These are phyloP conservation scores for Dactylellina cionopaga DNA, from an alignment of 2,329 filamentous ascomycete genomes.

Conservation along the genomic window DNA sequence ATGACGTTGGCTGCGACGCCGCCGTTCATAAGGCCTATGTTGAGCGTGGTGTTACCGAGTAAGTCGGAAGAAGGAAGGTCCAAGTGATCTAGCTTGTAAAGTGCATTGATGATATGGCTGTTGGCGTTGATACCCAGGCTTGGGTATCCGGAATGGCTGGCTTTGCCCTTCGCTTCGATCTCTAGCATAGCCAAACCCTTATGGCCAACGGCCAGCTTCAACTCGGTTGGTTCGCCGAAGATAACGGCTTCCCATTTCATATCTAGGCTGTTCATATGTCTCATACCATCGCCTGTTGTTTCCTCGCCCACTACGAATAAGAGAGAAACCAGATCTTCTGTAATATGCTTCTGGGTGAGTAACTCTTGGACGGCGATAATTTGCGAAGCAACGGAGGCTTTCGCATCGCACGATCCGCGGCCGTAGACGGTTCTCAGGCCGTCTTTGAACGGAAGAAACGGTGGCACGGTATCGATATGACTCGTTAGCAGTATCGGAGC, in stretches of 20 bases:
- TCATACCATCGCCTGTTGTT: conserved; percentile 82
- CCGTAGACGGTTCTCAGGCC: conserved; percentile 69
- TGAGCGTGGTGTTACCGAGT: conserved; percentile 88
- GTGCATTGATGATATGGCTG: conserved; percentile 78
- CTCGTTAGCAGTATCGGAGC: conserved; percentile 75
- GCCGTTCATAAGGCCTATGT: conserved; percentile 79
- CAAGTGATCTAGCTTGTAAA: conserved; percentile 73
- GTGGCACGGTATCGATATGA: conserved; percentile 83
- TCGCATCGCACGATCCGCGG: conserved; percentile 78
- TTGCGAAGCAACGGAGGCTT: conserved; percentile 76
- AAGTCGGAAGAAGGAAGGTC: conserved; percentile 79
- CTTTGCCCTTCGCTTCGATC: conserved; percentile 76
- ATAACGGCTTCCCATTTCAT: conserved; percentile 74
- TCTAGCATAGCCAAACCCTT: conserved; percentile 81
- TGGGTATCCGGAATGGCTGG: conserved; percentile 90
- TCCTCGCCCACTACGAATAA: conserved; percentile 86
- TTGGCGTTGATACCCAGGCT: conserved; percentile 88
- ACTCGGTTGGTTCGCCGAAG: conserved; percentile 93
- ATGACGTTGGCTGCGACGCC: conserved; percentile 92
- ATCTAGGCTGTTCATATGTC: conserved; percentile 63
- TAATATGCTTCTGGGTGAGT: conserved; percentile 58
- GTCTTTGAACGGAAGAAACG: conserved; percentile 73
- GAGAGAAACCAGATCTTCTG: conserved; percentile 67
- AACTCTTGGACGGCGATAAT: conserved; percentile 73
- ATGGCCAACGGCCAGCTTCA: conserved; percentile 86